Evolutionary conservation across 2,329 filamentous ascomycete genomes (phyloP).

Genomic region (Ilyonectria destructans): DNA sequence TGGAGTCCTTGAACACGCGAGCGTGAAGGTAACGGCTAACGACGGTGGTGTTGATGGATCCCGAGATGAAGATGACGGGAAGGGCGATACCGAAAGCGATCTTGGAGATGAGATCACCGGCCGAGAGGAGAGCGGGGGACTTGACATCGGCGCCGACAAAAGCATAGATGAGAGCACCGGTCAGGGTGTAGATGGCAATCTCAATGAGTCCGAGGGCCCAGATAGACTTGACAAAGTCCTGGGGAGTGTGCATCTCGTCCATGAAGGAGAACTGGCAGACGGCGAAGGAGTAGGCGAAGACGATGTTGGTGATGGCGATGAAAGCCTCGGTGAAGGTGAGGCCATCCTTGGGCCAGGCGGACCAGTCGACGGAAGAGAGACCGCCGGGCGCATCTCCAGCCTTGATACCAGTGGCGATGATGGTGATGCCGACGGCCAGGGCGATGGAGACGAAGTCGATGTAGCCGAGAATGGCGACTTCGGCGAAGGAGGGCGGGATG

Average conservation of each 20-base stretch:
- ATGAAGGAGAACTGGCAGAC: constrained; percentile 69
- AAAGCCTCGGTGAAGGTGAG: constrained; percentile 70
- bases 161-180: constrained; percentile 78
- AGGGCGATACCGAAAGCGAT: constrained; percentile 80
- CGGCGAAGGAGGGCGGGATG: constrained; percentile 65
- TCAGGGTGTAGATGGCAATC: constrained; percentile 77
- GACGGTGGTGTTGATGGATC: constrained; percentile 76
- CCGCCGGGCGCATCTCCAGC: constrained; percentile 52
- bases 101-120: constrained; percentile 72
- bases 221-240: constrained; percentile 69
- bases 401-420: constrained; percentile 75
- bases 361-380: constrained; percentile 57
- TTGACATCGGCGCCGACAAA: constrained; percentile 76
- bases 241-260: constrained; percentile 68
- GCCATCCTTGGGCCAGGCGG: constrained; percentile 62
- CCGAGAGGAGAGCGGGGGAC: constrained; percentile 79
- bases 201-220: constrained; percentile 74
- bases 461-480: constrained; percentile 66
- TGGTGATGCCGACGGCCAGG: constrained; percentile 75
- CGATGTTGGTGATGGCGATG: constrained; percentile 77
- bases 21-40: constrained; percentile 64
- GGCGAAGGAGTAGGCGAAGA: constrained; percentile 77
- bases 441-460: constrained; percentile 76
- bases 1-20: constrained; percentile 60
- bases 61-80: constrained; percentile 82